Conservation (phyloP, 2,329 filamentous ascomycete genomes). For the Passalora sequoiae region DNA sequence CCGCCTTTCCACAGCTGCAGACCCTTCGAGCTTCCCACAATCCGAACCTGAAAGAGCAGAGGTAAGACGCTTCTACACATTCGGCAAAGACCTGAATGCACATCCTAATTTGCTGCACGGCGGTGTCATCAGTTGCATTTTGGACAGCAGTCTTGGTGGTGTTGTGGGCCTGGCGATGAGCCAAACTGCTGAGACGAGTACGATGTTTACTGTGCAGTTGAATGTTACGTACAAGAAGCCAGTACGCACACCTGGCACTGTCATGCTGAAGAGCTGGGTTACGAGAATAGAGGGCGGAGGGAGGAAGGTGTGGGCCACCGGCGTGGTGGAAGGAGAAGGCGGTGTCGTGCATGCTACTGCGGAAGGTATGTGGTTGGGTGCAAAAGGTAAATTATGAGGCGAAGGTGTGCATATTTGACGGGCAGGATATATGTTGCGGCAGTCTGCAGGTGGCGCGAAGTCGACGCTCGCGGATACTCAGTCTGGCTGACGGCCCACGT, state of each 20-base stretch:
- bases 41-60: constrained; percentile 14
- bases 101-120: constrained; percentile 22
- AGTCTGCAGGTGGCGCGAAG: too few relatives aligned
- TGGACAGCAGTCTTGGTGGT: constrained; percentile 18
- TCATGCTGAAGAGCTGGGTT: constrained; percentile 19
- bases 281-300: constrained; percentile 17
- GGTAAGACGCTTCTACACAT: constrained; percentile 19
- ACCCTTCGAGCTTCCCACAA: constrained; percentile 6
- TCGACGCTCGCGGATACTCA: too few relatives aligned
- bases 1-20: constrained; percentile 6
- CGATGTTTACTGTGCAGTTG: constrained; percentile 22
- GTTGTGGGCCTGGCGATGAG: constrained; percentile 15
- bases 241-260: constrained; percentile 19
- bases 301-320: constrained; percentile 21
- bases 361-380: constrained; percentile 22
- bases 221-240: constrained; percentile 22
- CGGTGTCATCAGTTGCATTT: constrained; percentile 19
- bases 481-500: too few relatives aligned
- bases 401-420: too few relatives aligned
- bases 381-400: background rate
- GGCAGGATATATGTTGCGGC: too few relatives aligned
- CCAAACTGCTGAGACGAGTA: constrained; percentile 5
- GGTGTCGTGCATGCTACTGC: constrained; percentile 18
- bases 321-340: constrained; percentile 19
- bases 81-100: constrained; percentile 20